These are phyloP conservation scores for Batrachochytrium dendrobatidis DNA, from an alignment of 371 early-diverging fungal species.

Conservation along the genomic window DNA sequence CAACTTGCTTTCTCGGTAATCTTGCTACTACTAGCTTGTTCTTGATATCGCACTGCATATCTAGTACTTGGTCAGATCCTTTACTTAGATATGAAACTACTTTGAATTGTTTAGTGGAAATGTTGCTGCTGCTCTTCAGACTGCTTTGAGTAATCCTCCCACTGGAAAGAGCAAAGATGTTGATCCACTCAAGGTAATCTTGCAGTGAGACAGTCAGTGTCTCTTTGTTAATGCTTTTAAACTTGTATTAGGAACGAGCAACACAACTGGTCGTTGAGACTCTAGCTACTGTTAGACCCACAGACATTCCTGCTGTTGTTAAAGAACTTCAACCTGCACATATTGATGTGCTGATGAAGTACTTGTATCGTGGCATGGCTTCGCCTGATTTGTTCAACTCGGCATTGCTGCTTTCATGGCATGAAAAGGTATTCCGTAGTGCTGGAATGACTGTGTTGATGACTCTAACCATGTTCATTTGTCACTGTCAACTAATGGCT, in stretches of 20 bases:
- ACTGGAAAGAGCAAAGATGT: conserved; percentile 59
- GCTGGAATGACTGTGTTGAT: neutral
- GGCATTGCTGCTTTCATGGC: conserved; percentile 77
- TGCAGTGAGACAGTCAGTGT: neutral
- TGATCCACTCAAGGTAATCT: conserved; percentile 63
- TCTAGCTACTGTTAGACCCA: conserved; percentile 56
- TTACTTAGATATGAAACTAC: neutral
- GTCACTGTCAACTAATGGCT: conserved; percentile 4
- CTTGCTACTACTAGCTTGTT: neutral
- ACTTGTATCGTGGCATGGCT: conserved; percentile 83
- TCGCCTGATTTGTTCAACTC: conserved; percentile 79
- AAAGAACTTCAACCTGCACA: conserved; percentile 53
- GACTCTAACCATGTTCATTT: neutral
- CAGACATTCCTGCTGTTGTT: conserved; percentile 60
- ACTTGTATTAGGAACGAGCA: conserved; percentile 46
- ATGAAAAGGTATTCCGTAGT: conserved; percentile 66
- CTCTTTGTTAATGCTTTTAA: neutral
- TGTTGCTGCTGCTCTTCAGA: conserved; percentile 53
- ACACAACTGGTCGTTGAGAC: conserved; percentile 75
- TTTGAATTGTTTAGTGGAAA: conserved; percentile 52
- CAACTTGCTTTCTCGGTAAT: conserved; percentile 21
- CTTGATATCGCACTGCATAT: conserved; percentile 25
- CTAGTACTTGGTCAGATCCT: neutral
- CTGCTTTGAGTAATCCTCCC: conserved; percentile 77
- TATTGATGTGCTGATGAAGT: conserved; percentile 79